Conservation (phyloP, 352 stramenopile species). For the Globisporangium echinulatum region DNA sequence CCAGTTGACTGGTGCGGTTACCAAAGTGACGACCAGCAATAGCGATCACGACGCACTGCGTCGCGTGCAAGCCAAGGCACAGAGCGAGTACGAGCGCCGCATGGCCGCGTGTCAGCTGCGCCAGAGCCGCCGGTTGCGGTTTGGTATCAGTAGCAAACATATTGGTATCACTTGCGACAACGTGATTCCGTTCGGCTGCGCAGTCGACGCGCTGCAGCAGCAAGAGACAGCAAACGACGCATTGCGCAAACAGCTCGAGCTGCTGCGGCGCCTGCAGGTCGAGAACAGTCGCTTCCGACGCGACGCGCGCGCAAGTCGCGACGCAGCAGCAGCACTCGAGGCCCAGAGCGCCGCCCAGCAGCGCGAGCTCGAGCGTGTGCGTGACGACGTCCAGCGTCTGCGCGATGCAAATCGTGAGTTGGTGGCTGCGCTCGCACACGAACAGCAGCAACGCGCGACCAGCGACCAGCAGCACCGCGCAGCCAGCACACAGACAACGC, state of each 20-base stretch:
- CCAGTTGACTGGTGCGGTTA: too few relatives aligned
- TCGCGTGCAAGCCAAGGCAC: slow-evolving; percentile 33
- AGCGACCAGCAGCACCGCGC: slow-evolving; percentile 19
- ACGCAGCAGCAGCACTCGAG: slow-evolving; percentile 37
- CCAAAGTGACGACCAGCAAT: too few relatives aligned
- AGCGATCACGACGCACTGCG: slow-evolving; percentile 11
- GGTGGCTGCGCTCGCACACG: slow-evolving; percentile 22
- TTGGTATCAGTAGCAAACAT: not conserved
- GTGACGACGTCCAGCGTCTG: slow-evolving; percentile 25
- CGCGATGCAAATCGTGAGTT: slow-evolving; percentile 34
- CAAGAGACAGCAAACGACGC: slow-evolving; percentile 62
- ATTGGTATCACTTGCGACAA: too few relatives aligned
- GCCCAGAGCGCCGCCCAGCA: slow-evolving; percentile 34
- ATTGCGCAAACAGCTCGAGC: slow-evolving; percentile 57
- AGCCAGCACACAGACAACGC: slow-evolving; percentile 23
- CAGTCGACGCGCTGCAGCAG: slow-evolving; percentile 31
- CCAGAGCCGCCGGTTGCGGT: not conserved
- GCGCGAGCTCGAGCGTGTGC: slow-evolving; percentile 39
- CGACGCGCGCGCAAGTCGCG: slow-evolving; percentile 34
- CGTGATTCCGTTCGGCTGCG: not conserved
- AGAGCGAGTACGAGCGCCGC: slow-evolving; percentile 25
- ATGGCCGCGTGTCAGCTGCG: slow-evolving; percentile 10
- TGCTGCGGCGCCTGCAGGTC: slow-evolving; percentile 57
- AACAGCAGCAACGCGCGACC: slow-evolving; percentile 2
- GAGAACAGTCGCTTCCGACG: slow-evolving; percentile 70